phyloP scores from a whole-genome alignment of 139 green algal genomes.

The Ettlia oleoabundans region DNA sequence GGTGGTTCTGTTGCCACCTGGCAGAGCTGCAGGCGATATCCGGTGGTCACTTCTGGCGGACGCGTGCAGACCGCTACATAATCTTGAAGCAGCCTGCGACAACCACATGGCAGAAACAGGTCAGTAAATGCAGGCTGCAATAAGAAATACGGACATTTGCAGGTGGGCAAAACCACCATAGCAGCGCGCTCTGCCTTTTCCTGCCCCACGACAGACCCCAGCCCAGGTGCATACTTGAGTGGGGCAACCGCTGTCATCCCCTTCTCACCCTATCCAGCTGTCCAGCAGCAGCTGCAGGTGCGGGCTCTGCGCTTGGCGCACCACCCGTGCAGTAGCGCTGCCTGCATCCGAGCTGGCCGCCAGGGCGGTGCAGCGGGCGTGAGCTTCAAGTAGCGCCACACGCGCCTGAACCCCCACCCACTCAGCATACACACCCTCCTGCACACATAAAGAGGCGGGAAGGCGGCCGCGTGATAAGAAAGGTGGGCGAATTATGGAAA shows the following conservation, averaged over 20 bases:
- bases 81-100: constrained; percentile 64
- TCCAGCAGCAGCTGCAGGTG: constrained; percentile 34
- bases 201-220: too few relatives aligned
- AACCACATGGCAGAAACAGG: background rate
- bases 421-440: constrained; percentile 69
- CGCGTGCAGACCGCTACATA: constrained; percentile 58
- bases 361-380: constrained; percentile 68
- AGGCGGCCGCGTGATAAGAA: too few relatives aligned
- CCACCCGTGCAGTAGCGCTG: constrained; percentile 13
- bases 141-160: too few relatives aligned
- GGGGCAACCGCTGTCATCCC: background rate
- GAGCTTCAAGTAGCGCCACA: constrained; percentile 62
- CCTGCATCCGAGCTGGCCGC: constrained; percentile 14
- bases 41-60: constrained; percentile 35
- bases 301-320: constrained; percentile 49
- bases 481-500: too few relatives aligned
- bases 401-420: constrained; percentile 66
- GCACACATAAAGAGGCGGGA: background rate
- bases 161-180: background rate
- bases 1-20: background rate
- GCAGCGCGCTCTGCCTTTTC: background rate
- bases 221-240: too few relatives aligned
- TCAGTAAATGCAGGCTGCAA: background rate
- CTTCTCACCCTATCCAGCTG: constrained; percentile 33
- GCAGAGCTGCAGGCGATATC: constrained; percentile 58